phyloP scores from a whole-genome alignment of 768 basidiomycete genomes.

The Hypholoma sublateritium region DNA sequence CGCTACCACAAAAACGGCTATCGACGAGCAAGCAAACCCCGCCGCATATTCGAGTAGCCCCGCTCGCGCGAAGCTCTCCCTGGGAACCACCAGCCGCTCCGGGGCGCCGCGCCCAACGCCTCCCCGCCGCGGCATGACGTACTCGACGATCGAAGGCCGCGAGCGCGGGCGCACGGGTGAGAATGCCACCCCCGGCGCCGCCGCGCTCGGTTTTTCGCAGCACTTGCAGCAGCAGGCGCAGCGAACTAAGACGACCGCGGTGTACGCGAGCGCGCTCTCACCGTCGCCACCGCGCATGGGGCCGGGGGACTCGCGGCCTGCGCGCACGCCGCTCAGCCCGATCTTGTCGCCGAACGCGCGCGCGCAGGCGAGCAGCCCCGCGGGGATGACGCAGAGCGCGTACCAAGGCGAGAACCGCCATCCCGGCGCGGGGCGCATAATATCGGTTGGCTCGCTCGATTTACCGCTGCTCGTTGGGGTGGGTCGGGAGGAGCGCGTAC shows the following conservation, averaged over 20 bases:
- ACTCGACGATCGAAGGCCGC: conserved; percentile 20
- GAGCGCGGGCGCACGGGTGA: conserved; percentile 4
- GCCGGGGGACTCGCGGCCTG: background rate
- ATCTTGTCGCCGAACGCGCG: conserved; percentile 1
- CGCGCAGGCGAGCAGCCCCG: background rate
- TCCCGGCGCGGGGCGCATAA: background rate
- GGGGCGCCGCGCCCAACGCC: conserved; percentile 30
- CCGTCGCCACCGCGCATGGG: conserved; percentile 3
- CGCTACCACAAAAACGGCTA: background rate
- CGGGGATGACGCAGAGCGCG: background rate
- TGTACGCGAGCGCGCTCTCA: conserved; percentile 9
- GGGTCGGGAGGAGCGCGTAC: conserved; percentile 44
- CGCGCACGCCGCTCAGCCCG: conserved; percentile 6
- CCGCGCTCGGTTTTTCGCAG: conserved; percentile 21
- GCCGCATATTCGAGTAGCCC: background rate
- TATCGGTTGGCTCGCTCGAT: conserved; percentile 11
- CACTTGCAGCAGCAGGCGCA: conserved; percentile 23
- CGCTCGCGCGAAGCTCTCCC: conserved; percentile 22
- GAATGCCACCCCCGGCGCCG: background rate
- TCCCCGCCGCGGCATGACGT: conserved; percentile 38
- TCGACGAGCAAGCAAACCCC: background rate
- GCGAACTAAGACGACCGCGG: conserved; percentile 1
- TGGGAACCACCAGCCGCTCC: conserved; percentile 15
- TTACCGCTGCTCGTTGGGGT: conserved; percentile 41
- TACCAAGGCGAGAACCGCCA: background rate